Evolutionary conservation across 2,329 filamentous ascomycete species (phyloP), one percentile per base, ranked within the genome.

Genomic region (Curvularia lunata): DNA sequence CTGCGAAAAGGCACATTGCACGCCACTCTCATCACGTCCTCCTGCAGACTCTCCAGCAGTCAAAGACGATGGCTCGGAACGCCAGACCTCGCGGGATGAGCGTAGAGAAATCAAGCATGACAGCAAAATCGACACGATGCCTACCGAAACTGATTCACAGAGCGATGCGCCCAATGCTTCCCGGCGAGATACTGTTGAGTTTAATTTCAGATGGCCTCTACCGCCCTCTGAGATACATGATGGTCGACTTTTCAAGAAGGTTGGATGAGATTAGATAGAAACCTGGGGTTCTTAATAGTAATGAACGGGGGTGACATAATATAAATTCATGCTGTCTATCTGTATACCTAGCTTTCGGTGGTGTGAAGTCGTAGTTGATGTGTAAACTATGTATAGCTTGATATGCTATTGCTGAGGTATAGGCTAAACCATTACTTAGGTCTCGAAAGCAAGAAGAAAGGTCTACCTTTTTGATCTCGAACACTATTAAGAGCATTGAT

Each of bases 221-320:
- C 51, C 51, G 9, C 51, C 51, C 18, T 47, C 42, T 6, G 34
- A 40, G 42, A 53, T 53, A 40, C 25, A 53, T 5, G 43, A 53
- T 18, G 42, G 42, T 25, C 25, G 51, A 37, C n/a, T 53, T n/a
- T 53, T 47, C 42, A 37, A 27, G 28, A 53, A 45, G 18, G 51
- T 48, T 47, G 42, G 51, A 40, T 53, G 25, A 47, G 13, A 5
- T 8, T 5, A n/a, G 27, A 32, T 4, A 13, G 12, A 13, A 1
- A 5, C 5, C 16, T 16, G 10, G 18, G 10, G 18, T 7, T 10
- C 12, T n/a, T 23, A 21, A 23, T 2, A 41, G 38, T 9, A 41
- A 5, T 23, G 8, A 8, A 21, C 10, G 3, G 28, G 28, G 12
- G 28, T 13, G 3, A 12, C 9, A 18, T 8, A 37, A 37, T 9